Evolutionary conservation across 768 basidiomycete species (phyloP).

Genomic region (Pisolithus albus): DNA sequence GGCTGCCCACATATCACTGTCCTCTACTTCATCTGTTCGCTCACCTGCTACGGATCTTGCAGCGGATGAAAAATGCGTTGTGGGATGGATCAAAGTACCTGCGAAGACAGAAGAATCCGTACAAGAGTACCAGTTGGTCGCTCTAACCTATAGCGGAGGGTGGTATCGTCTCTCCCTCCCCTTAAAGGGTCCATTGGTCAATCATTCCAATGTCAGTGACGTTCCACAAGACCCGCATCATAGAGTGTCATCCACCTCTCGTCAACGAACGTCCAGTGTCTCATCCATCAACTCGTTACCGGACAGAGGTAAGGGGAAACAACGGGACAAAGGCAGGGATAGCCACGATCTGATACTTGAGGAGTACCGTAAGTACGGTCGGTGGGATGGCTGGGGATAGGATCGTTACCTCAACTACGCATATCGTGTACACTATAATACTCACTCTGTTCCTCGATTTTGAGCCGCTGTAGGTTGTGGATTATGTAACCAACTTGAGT

Average conservation of each 20-base stretch:
- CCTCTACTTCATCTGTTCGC: conserved; percentile 52
- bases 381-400: conserved; percentile 86
- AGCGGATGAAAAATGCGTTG: conserved; percentile 80
- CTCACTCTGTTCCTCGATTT: neutral
- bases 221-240: conserved; percentile 37
- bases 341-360: conserved; percentile 60
- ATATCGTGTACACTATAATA: neutral
- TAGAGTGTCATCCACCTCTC: conserved; percentile 30
- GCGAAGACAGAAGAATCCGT: conserved; percentile 28
- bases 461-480: neutral
- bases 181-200: conserved; percentile 15
- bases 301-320: conserved; percentile 51
- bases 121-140: conserved; percentile 69
- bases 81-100: conserved; percentile 71
- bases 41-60: conserved; percentile 53
- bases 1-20: conserved; percentile 73
- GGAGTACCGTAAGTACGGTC: conserved; percentile 76
- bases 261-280: conserved; percentile 47
- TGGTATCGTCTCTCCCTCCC: conserved; percentile 84
- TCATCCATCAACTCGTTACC: conserved; percentile 44
- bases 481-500: neutral
- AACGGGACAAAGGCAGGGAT: conserved; percentile 51
- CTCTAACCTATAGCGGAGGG: conserved; percentile 82
- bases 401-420: neutral
- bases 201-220: conserved; percentile 7